Evolutionary conservation across 768 basidiomycete species (phyloP), one percentile per base, ranked within the genome.

Genomic region (Boletellus emodensis): DNA sequence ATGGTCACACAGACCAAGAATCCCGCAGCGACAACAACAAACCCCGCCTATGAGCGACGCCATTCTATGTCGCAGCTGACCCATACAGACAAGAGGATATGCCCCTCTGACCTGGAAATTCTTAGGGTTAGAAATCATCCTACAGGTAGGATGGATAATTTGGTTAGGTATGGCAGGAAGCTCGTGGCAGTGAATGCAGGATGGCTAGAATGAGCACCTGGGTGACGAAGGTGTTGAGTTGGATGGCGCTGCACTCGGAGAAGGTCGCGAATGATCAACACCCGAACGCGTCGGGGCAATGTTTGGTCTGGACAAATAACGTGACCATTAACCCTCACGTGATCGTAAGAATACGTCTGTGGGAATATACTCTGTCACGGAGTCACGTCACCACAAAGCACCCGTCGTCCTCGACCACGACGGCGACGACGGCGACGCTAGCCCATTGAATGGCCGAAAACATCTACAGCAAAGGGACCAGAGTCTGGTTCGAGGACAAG

Each of bases 401-500:
- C 20, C 20, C 1, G 3, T 20, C 20, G 20, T 20, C 20, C 20
- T 20, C 20, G 20, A 20, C 20, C 20, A 20, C 20, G 20, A 20
- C 20, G 3, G 55, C 57, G 52, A 61, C 55, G 33, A 46, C 57
- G 35, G 55, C 55, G 49, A 57, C 50, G 44, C 46, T 49, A 64
- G 65, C 60, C 66, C 58, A 62, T 89, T 88, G 85, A 70, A 91
- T 91, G 89, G 87, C 89, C 68, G 89, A 91, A 76, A 90, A 90
- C 75, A 87, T 90, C 64, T 91, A 90, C 75, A 87, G 84, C 79
- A 90, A 86, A 71, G 89, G 89, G 54, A 90, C 88, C 55, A 79
- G 88, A 60, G 89, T 90, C 64, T 91, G 89, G 93, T 93, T 94
- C 63, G 82, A 91, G 56, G 92, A 95, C 76, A 93, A 90, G 71